Evolutionary conservation across 768 basidiomycete genomes (phyloP), one percentile per base, ranked within the genome.

Genomic region (Tulasnella sp.): DNA sequence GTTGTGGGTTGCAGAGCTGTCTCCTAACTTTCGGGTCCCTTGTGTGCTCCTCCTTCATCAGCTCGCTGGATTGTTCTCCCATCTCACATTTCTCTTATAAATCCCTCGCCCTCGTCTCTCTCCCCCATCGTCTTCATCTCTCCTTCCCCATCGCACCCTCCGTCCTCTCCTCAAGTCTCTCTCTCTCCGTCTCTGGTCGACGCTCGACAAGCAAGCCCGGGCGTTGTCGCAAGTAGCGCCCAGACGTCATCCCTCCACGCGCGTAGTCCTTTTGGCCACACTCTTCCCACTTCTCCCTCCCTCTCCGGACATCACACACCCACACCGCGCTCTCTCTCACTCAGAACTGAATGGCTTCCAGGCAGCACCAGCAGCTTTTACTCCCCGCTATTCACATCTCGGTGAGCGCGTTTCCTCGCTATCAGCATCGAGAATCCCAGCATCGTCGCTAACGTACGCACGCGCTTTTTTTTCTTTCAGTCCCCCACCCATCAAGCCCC

Each of bases 241-340:
- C 71, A 40, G 44, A 72, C 44, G 37, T 46, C 71, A 72, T 72
- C 71, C 44, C 42, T 23, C 5, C 35, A n/a, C 44, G 35, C 61
- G 37, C 74, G 18, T 75, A 48, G 46, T 35, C 29, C 23, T 11
- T 51, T 74, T 46, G 40, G 6, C 16, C 32, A 6, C 35, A 3
- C 44, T 46, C 73, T 46, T 44, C 35, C 73, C 46, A 44, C 29
- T 74, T 74, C 73, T 18, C 73, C 29, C 73, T 51, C 74, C 55
- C 74, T 75, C 55, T 75, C 74, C 39, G 74, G 13, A 37, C 55
- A 48, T 75, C 74, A 75, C 46, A 42, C 74, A 61, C 74, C 37
- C 55, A 37, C 46, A 37, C 74, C 71, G 39, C 71, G 39, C 71
- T 72, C 71, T 11, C 71, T 72, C 71, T 40, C 71, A 32, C 26